Evolutionary conservation across 2,329 filamentous ascomycete species (phyloP).

Genomic region (Colletotrichum nymphaeae): DNA sequence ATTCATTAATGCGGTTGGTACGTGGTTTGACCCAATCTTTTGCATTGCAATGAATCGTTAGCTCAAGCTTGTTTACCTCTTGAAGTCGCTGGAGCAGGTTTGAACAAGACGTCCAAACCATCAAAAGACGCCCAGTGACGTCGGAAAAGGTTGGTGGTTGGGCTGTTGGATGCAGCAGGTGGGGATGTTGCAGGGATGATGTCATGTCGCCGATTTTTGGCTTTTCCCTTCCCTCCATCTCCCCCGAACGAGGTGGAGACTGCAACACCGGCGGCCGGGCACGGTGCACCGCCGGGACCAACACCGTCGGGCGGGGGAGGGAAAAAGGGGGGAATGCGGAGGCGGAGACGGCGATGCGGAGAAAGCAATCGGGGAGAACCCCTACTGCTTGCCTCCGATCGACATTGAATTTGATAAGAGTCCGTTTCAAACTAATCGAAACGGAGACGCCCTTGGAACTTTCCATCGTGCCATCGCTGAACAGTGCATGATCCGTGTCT

Average conservation of each 20-base stretch:
- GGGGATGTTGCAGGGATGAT: constrained; percentile 3
- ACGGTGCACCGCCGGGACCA: constrained; percentile 23
- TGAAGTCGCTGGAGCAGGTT: background rate
- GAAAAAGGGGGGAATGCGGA: constrained; percentile 15
- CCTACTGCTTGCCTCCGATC: constrained; percentile 12
- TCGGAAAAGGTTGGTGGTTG: constrained; percentile 9
- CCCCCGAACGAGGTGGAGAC: constrained; percentile 5
- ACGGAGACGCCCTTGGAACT: background rate
- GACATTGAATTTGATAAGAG: background rate
- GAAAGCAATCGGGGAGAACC: background rate
- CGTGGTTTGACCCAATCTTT: background rate
- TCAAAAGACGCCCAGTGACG: background rate
- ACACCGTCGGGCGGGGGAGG: background rate
- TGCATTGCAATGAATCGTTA: background rate
- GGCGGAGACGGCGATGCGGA: constrained; percentile 11
- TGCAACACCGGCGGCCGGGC: constrained; percentile 4
- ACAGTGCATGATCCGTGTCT: constrained; percentile 14
- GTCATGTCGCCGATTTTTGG: constrained; percentile 9
- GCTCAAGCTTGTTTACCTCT: background rate
- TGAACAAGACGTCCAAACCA: background rate
- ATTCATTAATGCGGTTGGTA: background rate
- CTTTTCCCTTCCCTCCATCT: background rate
- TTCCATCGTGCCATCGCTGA: background rate
- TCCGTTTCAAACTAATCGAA: constrained; percentile 18
- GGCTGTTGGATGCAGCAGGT: background rate